Conservation (phyloP, 176 grass and related monocot species). For the Aegilops longissima region DNA sequence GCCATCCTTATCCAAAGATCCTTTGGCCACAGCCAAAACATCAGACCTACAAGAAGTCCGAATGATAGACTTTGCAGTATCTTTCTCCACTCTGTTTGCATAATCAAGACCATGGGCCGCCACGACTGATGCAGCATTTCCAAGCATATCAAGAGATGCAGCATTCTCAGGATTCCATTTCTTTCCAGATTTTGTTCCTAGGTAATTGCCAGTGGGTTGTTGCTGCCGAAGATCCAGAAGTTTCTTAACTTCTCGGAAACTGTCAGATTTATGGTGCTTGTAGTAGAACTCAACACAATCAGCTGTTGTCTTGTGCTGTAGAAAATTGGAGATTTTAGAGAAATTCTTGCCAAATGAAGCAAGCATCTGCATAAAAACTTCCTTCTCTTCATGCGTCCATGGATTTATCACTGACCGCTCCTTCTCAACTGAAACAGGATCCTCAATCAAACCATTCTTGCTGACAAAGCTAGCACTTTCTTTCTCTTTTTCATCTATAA, state of each 20-base stretch:
- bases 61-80: constrained; percentile 35
- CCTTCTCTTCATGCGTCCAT: constrained; percentile 82
- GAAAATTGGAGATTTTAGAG: constrained; percentile 74
- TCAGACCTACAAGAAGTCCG: constrained; percentile 19
- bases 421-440: constrained; percentile 74
- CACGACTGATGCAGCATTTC: constrained; percentile 46
- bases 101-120: constrained; percentile 54
- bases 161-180: constrained; percentile 75
- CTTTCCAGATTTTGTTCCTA: constrained; percentile 61
- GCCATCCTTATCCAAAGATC: constrained; percentile 28
- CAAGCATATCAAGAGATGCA: constrained; percentile 70
- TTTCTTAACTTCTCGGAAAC: constrained; percentile 90
- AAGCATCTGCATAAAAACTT: constrained; percentile 91
- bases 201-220: constrained; percentile 64
- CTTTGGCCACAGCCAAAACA: constrained; percentile 25
- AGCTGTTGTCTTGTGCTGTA: constrained; percentile 88
- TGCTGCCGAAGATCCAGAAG: constrained; percentile 66
- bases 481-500: constrained; percentile 77
- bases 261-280: constrained; percentile 97
- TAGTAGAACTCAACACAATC: constrained; percentile 99
- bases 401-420: constrained; percentile 72
- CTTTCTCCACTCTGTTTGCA: constrained; percentile 31
- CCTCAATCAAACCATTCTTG: constrained; percentile 73
- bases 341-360: constrained; percentile 92
- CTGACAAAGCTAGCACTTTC: constrained; percentile 47